A percentile compares a stretch with the other conserved stretches of the same genome.
Conservation (phyloP, 2,329 filamentous ascomycete species). For the Teratosphaeria nubilosa region DNA sequence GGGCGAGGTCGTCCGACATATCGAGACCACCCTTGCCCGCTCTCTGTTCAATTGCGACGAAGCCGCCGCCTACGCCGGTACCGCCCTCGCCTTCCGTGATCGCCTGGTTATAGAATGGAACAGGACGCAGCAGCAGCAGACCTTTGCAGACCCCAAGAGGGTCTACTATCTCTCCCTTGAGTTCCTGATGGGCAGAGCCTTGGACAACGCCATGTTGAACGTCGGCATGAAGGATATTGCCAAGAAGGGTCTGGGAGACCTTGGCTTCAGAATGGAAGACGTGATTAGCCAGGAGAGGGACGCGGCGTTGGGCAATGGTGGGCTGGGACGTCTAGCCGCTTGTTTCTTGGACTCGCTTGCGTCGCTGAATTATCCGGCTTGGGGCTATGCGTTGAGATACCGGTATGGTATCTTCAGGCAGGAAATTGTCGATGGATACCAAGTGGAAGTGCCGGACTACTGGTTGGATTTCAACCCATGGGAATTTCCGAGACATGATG, state of each 20-base stretch:
- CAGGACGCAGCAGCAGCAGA: slow-evolving; percentile 93
- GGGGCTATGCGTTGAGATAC: slow-evolving; percentile 94
- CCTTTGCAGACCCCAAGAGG: slow-evolving; percentile 79
- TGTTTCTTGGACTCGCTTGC: slow-evolving; percentile 96
- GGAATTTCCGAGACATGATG: slow-evolving; percentile 94
- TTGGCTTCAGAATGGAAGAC: slow-evolving; percentile 95
- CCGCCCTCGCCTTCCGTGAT: slow-evolving; percentile 85
- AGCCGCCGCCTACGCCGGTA: slow-evolving; percentile 78
- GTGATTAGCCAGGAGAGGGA: slow-evolving; percentile 92
- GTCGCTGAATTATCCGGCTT: slow-evolving; percentile 87
- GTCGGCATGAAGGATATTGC: slow-evolving; percentile 78
- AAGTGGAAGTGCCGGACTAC: slow-evolving; percentile 96
- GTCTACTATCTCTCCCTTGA: slow-evolving; percentile 96
- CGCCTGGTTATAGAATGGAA: slow-evolving; percentile 94
- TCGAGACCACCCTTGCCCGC: slow-evolving; percentile 90
- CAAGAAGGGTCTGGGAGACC: slow-evolving; percentile 70
- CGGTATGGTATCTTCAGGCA: slow-evolving; percentile 96
- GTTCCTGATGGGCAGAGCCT: slow-evolving; percentile 90
- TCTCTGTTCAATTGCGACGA: slow-evolving; percentile 99
- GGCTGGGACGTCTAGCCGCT: slow-evolving; percentile 84
- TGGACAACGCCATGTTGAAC: slow-evolving; percentile 99
- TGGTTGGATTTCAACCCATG: slow-evolving; percentile 99
- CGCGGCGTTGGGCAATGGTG: slow-evolving; percentile 90
- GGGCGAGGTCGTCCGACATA: slow-evolving; percentile 78
- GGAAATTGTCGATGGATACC: slow-evolving; percentile 95